Conservation (phyloP, 306 rosid genomes). For the Lathyrus tuberosus region DNA sequence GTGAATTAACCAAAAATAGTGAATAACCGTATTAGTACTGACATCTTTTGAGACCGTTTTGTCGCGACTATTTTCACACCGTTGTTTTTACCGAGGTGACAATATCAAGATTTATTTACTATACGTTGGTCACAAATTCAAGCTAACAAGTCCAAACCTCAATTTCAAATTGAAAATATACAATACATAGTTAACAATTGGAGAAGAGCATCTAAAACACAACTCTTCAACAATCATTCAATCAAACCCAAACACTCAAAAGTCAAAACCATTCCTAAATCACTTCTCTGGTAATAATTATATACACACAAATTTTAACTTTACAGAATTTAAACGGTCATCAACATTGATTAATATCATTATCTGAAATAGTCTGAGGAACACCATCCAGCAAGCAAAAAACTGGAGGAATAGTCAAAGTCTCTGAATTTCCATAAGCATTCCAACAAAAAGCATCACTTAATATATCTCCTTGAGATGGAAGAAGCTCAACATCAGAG, state of each 20-base stretch:
- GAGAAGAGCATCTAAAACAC: slow-evolving; percentile 58
- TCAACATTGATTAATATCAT: slow-evolving; percentile 59
- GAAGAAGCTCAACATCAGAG: slow-evolving; percentile 87
- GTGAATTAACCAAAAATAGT: too few relatives aligned
- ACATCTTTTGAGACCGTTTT: too few relatives aligned
- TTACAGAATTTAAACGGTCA: slow-evolving; percentile 27
- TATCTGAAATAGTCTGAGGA: slow-evolving; percentile 54
- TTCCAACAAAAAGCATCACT: slow-evolving; percentile 85
- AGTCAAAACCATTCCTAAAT: slow-evolving; percentile 25
- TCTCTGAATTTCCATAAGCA: slow-evolving; percentile 71
- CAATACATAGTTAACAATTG: slow-evolving; percentile 23
- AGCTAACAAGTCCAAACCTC: slow-evolving; percentile 33
- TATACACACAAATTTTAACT: slow-evolving; percentile 25
- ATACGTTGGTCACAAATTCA: not conserved
- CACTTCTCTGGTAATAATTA: slow-evolving; percentile 32
- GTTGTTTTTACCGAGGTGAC: too few relatives aligned
- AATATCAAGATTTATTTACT: not conserved
- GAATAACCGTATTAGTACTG: too few relatives aligned
- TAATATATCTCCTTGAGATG: slow-evolving; percentile 63
- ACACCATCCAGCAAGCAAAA: slow-evolving; percentile 70
- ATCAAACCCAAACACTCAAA: slow-evolving; percentile 36
- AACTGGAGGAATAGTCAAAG: slow-evolving; percentile 82
- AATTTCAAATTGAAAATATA: slow-evolving; percentile 36
- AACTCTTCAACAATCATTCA: slow-evolving; percentile 57
- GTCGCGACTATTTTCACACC: too few relatives aligned